phyloP scores from a whole-genome alignment of 2,329 filamentous ascomycete genomes.

The Nemania sp. region DNA sequence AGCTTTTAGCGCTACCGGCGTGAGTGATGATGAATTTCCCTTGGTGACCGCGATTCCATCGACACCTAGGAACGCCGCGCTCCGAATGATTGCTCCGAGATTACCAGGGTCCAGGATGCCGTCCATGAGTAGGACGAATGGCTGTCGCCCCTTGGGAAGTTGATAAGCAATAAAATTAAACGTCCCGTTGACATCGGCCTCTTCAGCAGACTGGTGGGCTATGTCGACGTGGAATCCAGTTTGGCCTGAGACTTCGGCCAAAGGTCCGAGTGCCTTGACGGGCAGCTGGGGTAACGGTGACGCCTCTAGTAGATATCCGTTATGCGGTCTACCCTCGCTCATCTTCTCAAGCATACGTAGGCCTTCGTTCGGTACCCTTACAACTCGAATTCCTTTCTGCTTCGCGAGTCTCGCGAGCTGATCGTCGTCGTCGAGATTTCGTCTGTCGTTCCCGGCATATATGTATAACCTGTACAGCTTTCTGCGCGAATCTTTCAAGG shows the following conservation, averaged over 20 bases:
- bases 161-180: conserved; percentile 50
- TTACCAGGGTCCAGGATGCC: conserved; percentile 86
- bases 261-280: conserved; percentile 58
- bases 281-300: conserved; percentile 78
- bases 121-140: conserved; percentile 74
- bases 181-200: conserved; percentile 71
- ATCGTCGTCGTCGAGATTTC: conserved; percentile 50
- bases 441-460: conserved; percentile 61
- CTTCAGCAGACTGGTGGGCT: conserved; percentile 73
- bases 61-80: conserved; percentile 87
- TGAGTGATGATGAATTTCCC: conserved; percentile 72
- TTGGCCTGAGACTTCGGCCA: conserved; percentile 49
- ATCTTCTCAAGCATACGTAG: conserved; percentile 79
- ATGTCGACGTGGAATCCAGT: conserved; percentile 62
- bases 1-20: conserved; percentile 79
- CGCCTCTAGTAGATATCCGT: conserved; percentile 84
- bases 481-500: conserved; percentile 67
- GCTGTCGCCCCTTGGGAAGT: conserved; percentile 55
- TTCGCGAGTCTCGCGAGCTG: conserved; percentile 52
- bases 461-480: conserved; percentile 86
- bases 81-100: conserved; percentile 84
- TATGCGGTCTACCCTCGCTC: conserved; percentile 81
- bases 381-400: conserved; percentile 56
- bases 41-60: conserved; percentile 79
- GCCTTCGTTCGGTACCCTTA: conserved; percentile 60